A percentile compares a stretch with the other conserved stretches of the same genome.
Evolutionary conservation across 1,139 yeast species (phyloP).

Genomic region (Magnusiomyces ingens): DNA sequence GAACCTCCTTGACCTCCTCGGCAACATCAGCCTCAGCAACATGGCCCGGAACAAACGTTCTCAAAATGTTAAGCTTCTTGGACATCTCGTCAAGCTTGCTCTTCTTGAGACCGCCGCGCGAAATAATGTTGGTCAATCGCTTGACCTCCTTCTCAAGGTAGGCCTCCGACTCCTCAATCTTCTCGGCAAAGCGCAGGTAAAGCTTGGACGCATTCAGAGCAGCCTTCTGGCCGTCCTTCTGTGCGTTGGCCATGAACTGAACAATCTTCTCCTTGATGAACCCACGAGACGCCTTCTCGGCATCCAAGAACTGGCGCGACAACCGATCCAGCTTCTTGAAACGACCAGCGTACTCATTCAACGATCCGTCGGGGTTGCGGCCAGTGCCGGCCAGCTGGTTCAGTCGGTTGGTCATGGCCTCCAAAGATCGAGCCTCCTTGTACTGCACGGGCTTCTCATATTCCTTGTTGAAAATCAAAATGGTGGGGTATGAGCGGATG

Average conservation of each 20-base stretch:
- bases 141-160: conserved; percentile 46
- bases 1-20: background rate
- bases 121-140: conserved; percentile 46
- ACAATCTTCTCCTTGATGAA: conserved; percentile 12
- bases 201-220: conserved; percentile 29
- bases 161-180: conserved; percentile 40
- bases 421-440: conserved; percentile 33
- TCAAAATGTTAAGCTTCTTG: conserved; percentile 30
- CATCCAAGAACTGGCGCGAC: conserved; percentile 16
- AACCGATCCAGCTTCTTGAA: conserved; percentile 39
- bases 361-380: conserved; percentile 49
- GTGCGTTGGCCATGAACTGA: conserved; percentile 20
- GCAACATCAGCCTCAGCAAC: conserved; percentile 14
- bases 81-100: conserved; percentile 31
- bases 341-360: conserved; percentile 51
- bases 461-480: conserved; percentile 45
- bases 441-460: conserved; percentile 1
- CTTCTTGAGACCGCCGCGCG: conserved; percentile 33
- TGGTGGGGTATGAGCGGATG: conserved; percentile 47
- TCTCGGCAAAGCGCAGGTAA: conserved; percentile 47
- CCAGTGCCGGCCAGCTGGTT: conserved; percentile 47
- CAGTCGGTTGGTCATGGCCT: conserved; percentile 43
- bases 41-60: conserved; percentile 20
- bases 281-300: conserved; percentile 8
- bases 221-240: background rate